These are phyloP conservation scores for Hortaea werneckii DNA, from an alignment of 2,329 filamentous ascomycete genomes.

Conservation along the genomic window DNA sequence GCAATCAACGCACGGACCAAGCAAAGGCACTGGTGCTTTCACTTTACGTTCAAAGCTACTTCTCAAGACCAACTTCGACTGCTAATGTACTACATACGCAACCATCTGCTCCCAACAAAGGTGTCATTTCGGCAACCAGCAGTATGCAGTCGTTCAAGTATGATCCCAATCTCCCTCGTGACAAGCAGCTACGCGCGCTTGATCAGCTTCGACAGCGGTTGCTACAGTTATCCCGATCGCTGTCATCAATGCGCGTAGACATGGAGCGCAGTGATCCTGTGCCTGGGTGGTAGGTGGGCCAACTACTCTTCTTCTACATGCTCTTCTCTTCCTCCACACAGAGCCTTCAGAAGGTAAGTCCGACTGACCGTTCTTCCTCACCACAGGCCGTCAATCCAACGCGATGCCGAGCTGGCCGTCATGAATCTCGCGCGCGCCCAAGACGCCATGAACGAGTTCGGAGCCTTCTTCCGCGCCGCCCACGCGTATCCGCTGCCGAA, in stretches of 20 bases:
- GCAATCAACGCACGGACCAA: too few relatives aligned
- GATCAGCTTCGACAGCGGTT: slow-evolving; percentile 25
- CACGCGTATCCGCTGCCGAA: slow-evolving; percentile 67
- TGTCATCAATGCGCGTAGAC: slow-evolving; percentile 16
- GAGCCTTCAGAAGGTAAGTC: slow-evolving; percentile 15
- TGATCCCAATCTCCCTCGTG: background rate
- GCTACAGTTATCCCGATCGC: slow-evolving; percentile 17
- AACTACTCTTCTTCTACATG: background rate
- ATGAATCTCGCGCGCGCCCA: slow-evolving; percentile 59
- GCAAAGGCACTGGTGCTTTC: too few relatives aligned
- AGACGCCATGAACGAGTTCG: slow-evolving; percentile 53
- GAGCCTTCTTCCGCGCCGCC: slow-evolving; percentile 57
- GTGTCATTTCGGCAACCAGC: background rate
- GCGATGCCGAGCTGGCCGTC: slow-evolving; percentile 17
- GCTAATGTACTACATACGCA: too few relatives aligned
- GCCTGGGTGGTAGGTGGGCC: slow-evolving; percentile 23
- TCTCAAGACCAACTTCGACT: too few relatives aligned
- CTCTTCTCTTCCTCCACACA: background rate
- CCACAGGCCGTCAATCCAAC: slow-evolving; percentile 11
- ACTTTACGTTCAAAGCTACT: too few relatives aligned
- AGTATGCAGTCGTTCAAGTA: background rate
- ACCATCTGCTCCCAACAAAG: too few relatives aligned
- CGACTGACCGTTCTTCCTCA: background rate
- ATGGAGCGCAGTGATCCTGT: slow-evolving; percentile 21
- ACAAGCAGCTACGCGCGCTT: slow-evolving; percentile 19